These are phyloP conservation scores for Thamnidium elegans DNA, from an alignment of 192 early-diverging fungal species.

Conservation along the genomic window DNA sequence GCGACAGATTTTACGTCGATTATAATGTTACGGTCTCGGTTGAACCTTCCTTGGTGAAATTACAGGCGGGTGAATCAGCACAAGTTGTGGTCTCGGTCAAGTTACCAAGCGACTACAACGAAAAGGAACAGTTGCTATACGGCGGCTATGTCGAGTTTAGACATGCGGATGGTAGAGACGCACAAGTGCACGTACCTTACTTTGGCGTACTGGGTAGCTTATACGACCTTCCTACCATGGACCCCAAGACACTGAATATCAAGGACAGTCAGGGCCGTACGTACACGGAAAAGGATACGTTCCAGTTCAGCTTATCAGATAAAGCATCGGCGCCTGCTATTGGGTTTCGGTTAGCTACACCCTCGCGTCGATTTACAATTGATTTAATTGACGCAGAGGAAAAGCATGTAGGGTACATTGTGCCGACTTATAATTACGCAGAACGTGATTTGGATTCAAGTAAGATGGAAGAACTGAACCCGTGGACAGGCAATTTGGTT, in stretches of 20 bases:
- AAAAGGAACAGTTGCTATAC: constrained; percentile 39
- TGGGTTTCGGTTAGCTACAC: constrained; percentile 24
- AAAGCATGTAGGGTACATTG: constrained; percentile 16
- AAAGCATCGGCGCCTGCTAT: constrained; percentile 20
- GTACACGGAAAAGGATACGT: constrained; percentile 5
- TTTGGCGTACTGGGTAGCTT: constrained; percentile 45
- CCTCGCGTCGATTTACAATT: constrained; percentile 15
- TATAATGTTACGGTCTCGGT: constrained; percentile 13
- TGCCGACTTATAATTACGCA: constrained; percentile 27
- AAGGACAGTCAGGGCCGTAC: background rate
- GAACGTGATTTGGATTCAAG: constrained; percentile 1
- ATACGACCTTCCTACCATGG: constrained; percentile 44
- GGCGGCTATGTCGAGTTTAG: constrained; percentile 45
- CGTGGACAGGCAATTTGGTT: background rate
- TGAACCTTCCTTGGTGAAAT: constrained; percentile 4
- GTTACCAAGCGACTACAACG: constrained; percentile 14
- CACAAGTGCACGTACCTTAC: constrained; percentile 44
- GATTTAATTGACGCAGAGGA: constrained; percentile 21
- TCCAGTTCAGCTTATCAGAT: constrained; percentile 2
- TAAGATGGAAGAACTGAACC: constrained; percentile 11
- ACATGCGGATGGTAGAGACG: background rate
- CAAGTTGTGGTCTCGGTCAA: constrained; percentile 18
- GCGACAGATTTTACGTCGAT: constrained; percentile 7
- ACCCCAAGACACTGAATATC: constrained; percentile 17
- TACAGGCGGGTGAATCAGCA: constrained; percentile 12